Base-by-base conservation (phyloP, 768 basidiomycete genomes). In the Boletus rubroflammeus region DNA sequence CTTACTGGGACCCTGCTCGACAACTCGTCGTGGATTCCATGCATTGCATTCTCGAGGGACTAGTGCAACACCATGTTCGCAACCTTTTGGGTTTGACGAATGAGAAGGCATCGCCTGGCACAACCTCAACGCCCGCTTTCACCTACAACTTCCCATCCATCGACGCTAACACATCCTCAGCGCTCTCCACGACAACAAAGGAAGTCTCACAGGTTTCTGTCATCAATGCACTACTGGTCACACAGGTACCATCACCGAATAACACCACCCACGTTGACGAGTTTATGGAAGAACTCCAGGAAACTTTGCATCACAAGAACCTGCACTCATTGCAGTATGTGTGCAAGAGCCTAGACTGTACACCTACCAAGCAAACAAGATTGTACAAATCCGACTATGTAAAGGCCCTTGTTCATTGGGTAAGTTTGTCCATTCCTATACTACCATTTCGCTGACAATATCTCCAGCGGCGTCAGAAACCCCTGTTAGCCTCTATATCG, bases 21-120 rank as follows among this genome's bases (percentile, higher is more conserved):
- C 58, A 61, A 21, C 51, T 67, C 1, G 56, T 68, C 0, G 50
- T 67, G 1, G 62, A 72, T 40, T 39, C 58, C 2, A 72, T 72
- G 69, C 70, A 72, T 23, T 59, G 49, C 25, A 29, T 72, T 8
- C 54, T 68, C 0, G 35, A 65, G 36, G 60, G 60, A 3, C 48
- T 54, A 9, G 53, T 48, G 0, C 35, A 57, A 29, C 23, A 40
- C 26, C 62, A 62, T 21, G 5, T 36, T 3, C 39, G 25, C 1
- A 48, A 31, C 1, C 36, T 54, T 25, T 29, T 61, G 3, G 45
- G 58, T 8, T n/a, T 62, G 19, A 59, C 50, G 1, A 54, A 10
- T 0, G 41, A 47, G 4, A 47, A 46, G 13, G 32, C 11, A n/a
- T n/a, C 49, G 10, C 21, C 38, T 5, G 13, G 10, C 10, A 21